Base-by-base conservation (phyloP, 345 rosid genomes). In the Lepidium africanum region DNA sequence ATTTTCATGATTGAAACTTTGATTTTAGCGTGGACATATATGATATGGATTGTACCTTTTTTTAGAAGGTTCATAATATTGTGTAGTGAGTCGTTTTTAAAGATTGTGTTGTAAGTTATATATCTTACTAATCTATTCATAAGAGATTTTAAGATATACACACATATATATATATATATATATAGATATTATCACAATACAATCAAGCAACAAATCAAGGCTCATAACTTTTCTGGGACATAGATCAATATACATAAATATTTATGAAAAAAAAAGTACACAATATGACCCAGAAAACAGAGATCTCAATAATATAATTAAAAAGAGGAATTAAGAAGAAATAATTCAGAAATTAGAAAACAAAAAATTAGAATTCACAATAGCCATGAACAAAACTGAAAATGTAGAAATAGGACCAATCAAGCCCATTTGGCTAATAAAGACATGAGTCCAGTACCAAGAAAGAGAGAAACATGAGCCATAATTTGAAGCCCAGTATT, bases 361-460 rank as follows among this genome's bases (percentile, higher is more conserved):
- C 3, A 39, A 13, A 41, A 15, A 35, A 21, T 60, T 42, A 17
- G 8, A 55, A 49, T 36, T 7, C 50, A 47, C 33, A 8, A 12
- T 21, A 5, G 9, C n/a, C 30, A 65, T 65, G 39, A 40, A 23
- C 66, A 66, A 36, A 72, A 58, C 55, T 16, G 7, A 27, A 46
- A 48, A 10, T 37, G 21, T 5, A 35, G 10, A 55, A 3, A 7
- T 12, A 12, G 35, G 4, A 17, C 6, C 0, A 1, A 60, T 76
- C n/a, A 77, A 55, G 80, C 73, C 80, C 80, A 77, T 59, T 71
- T 71, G 4, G 80, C 80, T 35, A 76, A 40, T 4, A 71, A 0
- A 71, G 80, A 85, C 92, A 89, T 86, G 15, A 65, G 67, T 9
- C 77, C 80, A 19, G 76, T 54, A 40, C 96, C 92, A 25, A 86